A percentile compares a stretch with the other conserved stretches of the same genome.
These are phyloP conservation scores for Crepidotus sp. DNA, from an alignment of 1,284 basidiomycete species.

Conservation along the genomic window DNA sequence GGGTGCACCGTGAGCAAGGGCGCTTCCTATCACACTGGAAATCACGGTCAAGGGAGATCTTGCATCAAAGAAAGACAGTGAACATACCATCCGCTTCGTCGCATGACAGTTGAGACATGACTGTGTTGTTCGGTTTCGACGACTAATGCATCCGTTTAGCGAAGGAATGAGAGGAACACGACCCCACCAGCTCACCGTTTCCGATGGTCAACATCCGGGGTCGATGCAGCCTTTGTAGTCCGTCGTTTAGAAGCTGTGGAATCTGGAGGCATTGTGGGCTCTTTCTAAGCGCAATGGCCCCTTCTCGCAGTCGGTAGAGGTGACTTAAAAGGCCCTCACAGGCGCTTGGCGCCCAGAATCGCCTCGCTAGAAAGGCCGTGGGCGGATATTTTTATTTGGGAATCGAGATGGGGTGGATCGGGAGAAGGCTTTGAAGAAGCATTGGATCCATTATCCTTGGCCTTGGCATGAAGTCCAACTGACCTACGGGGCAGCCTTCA, in stretches of 20 bases:
- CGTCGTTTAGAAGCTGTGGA: slow-evolving; percentile 1
- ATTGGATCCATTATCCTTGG: background rate
- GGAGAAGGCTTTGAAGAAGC: background rate
- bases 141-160: slow-evolving; percentile 21
- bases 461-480: slow-evolving; percentile 10
- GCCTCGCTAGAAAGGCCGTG: slow-evolving; percentile 1
- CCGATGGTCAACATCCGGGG: slow-evolving; percentile 27
- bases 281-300: background rate
- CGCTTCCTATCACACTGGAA: slow-evolving; percentile 61
- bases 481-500: slow-evolving; percentile 2
- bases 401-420: slow-evolving; percentile 3
- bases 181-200: slow-evolving; percentile 26
- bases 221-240: background rate
- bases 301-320: background rate
- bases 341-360: slow-evolving; percentile 13
- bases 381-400: slow-evolving; percentile 7
- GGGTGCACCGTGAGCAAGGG: slow-evolving; percentile 66
- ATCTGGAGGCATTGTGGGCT: slow-evolving; percentile 5
- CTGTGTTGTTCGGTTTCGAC: slow-evolving; percentile 38
- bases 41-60: background rate
- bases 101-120: slow-evolving; percentile 45
- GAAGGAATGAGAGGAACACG: slow-evolving; percentile 3
- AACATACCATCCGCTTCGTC: slow-evolving; percentile 72
- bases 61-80: background rate
- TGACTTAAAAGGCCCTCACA: slow-evolving; percentile 4